Percentiles rank a stretch among this genome's conserved stretches.
Evolutionary conservation across 164 flowering plant genomes (phyloP).

Genomic region (Platanus orientalis): DNA sequence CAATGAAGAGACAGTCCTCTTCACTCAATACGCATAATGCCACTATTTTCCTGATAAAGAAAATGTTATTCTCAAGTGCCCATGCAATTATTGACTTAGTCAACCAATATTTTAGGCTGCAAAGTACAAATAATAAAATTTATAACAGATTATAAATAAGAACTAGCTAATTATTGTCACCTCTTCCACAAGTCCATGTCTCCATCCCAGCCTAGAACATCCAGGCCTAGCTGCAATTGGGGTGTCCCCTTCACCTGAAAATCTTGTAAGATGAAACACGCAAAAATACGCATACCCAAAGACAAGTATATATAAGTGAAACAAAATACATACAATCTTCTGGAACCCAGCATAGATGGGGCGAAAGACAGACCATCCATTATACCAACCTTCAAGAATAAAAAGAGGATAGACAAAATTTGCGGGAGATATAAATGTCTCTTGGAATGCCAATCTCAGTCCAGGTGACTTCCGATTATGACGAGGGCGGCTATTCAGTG

Average conservation of each 20-base stretch:
- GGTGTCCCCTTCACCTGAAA: slow-evolving; percentile 87
- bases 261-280: slow-evolving; percentile 9
- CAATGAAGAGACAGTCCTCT: too few relatives aligned
- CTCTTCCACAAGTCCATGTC: slow-evolving; percentile 95
- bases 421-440: slow-evolving; percentile 70
- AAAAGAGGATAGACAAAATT: slow-evolving; percentile 93
- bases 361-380: slow-evolving; percentile 21
- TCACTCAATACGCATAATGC: too few relatives aligned
- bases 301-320: background rate
- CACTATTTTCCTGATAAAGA: too few relatives aligned
- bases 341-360: slow-evolving; percentile 14
- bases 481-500: slow-evolving; percentile 63
- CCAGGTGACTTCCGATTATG: slow-evolving; percentile 75
- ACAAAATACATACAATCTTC: background rate
- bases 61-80: background rate
- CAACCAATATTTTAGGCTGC: too few relatives aligned
- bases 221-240: slow-evolving; percentile 99
- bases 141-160: too few relatives aligned
- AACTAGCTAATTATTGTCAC: slow-evolving; percentile 24
- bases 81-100: background rate
- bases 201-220: slow-evolving; percentile 97
- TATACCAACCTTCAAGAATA: slow-evolving; percentile 84
- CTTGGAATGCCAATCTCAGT: slow-evolving; percentile 78
- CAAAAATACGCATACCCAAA: slow-evolving; percentile 2
- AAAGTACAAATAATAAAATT: too few relatives aligned